Evolutionary conservation across 257 asterid genomes (phyloP), one percentile per base, ranked within the genome.

Genomic region (Phtheirospermum japonicum): DNA sequence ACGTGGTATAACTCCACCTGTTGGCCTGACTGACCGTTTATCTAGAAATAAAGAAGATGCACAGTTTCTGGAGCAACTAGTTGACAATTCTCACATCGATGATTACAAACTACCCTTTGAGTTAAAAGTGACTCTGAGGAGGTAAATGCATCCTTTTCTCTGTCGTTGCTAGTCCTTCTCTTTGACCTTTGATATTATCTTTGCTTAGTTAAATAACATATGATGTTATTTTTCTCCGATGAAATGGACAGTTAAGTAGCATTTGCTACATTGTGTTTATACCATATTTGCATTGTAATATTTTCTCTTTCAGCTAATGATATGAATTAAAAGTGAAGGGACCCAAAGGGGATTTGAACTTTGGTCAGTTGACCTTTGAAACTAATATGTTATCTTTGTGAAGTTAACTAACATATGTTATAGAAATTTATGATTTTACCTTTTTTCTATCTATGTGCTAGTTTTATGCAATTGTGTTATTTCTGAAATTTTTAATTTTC

Each of bases 71-170:
- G 99, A 93, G 85, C 99, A 93, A 73, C 94, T 93, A 33, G 91
- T 89, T 72, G 99, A 93, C 80, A 87, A 85, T 77, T 93, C 99
- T 61, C 95, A 89, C 54, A 93, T 93, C 66, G 99, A 93, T 56
- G 97, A 93, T 77, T 93, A 87, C 85, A 78, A 80, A 65, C 96
- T 93, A 66, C 76, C 94, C 6, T 85, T 89, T 66, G 95, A 89
- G 71, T 79, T 93, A 39, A 89, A 87, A 75, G 97, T 93, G 65
- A 80, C 94, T 57, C 76, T 93, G 74, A 74, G 99, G 71, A 93
- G 99, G 99, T 92, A 77, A 68, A 17, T 30, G 39, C 61, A 62
- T 46, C 43, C 55, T 65, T 17, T 49, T 56, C 19, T 45, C 42
- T 49, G 13, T 65, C 36, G 28, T 18, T 65, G 9, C 54, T 67